Base-by-base conservation (phyloP, 2,329 filamentous ascomycete species). In the Teratosphaeria gauchensis region DNA sequence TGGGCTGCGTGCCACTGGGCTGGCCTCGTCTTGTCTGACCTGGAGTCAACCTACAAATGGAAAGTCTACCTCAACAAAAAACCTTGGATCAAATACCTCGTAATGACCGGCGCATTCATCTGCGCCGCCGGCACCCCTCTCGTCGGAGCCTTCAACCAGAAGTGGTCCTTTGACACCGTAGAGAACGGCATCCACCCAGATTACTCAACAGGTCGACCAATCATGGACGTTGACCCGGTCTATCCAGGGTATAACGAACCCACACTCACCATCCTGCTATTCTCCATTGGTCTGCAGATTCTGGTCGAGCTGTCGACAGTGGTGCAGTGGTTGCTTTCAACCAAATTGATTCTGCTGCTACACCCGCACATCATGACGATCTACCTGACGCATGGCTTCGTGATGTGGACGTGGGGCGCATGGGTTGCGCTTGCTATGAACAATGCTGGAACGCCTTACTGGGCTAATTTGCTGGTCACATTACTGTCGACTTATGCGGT, bases 341-440 rank as follows among this genome's bases (percentile, higher is more conserved):
- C 69, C 3, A 72, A 68, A 14, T 53, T 71, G 16, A 68, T 78
- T 30, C 76, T 71, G 61, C 66, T 71, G 11, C 75, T 76, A 0
- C 73, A 75, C 65, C 77, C 76, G 7, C 76, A 78, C 64, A 75
- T 77, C 63, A 78, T 78, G 64, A 78, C 74, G 53, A 77, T 79
- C 59, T 79, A 79, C 63, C 63, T 79, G 4, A 69, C 77, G 55
- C 77, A 79, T 62, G 77, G 77, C 38, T 53, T 79, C 65, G 59
- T 80, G 65, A 68, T 82, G 76, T 75, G 73, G 73, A 70, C 64
- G 30, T 74, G 71, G 68, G 73, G 73, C 24, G 67, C 68, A 28
- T 75, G 71, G 72, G 67, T 74, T 32, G 64, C 71, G 58, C 61
- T 74, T 1, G 59, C 67, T 52, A 66, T 75, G 12, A 71, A 71